A percentile compares a stretch with the other conserved stretches of the same genome.
Evolutionary conservation across 495 filamentous ascomycete species (phyloP).

Genomic region (Annulohypoxylon moriforme): DNA sequence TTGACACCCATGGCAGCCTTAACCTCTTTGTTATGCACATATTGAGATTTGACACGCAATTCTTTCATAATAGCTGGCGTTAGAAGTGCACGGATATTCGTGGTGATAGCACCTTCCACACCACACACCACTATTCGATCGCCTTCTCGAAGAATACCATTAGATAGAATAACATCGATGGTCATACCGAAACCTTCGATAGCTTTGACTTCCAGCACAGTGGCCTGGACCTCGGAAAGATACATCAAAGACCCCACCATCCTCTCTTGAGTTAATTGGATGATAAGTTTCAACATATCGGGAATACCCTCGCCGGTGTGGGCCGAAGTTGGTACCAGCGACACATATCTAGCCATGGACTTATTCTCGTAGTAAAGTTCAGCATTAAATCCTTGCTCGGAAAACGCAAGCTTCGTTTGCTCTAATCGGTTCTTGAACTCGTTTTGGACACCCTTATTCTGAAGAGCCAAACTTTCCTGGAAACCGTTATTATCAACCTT

Average conservation of each 20-base stretch:
- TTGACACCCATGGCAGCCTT: constrained; percentile 99
- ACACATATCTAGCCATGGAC: constrained; percentile 92
- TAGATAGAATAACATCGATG: constrained; percentile 96
- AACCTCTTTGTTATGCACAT: constrained; percentile 99
- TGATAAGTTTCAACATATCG: constrained; percentile 96
- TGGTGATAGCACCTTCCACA: constrained; percentile 91
- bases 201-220: constrained; percentile 97
- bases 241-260: constrained; percentile 99
- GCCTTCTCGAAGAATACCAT: constrained; percentile 94
- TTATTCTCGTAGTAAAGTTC: constrained; percentile 98
- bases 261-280: constrained; percentile 91
- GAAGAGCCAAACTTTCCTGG: constrained; percentile 86
- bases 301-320: constrained; percentile 99
- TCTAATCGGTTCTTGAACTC: constrained; percentile 93
- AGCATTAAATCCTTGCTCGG: constrained; percentile 97
- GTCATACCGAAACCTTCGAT: constrained; percentile 99
- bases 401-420: constrained; percentile 91
- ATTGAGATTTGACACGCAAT: constrained; percentile 88
- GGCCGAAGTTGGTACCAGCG: constrained; percentile 94
- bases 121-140: constrained; percentile 96
- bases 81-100: constrained; percentile 95
- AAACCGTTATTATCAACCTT: constrained; percentile 98
- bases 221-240: constrained; percentile 95
- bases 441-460: constrained; percentile 93
- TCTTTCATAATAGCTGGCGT: constrained; percentile 96